phyloP scores from a whole-genome alignment of 2,329 filamentous ascomycete species.

The Fusarium piperis region DNA sequence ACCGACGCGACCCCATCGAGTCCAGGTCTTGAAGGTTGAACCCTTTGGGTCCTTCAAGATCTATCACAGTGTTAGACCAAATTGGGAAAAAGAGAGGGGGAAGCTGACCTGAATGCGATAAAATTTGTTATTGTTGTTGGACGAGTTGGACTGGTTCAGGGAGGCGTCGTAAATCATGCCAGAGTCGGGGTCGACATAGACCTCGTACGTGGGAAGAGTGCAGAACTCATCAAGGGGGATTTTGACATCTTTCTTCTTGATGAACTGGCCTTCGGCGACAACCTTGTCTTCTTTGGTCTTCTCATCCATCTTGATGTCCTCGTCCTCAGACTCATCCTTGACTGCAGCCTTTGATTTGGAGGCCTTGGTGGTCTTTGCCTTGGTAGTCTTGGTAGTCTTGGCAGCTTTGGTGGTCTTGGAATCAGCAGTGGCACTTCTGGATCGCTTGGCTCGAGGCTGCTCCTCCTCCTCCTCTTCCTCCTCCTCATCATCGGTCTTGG shows the following conservation, averaged over 20 bases:
- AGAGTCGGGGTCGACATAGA: conserved; percentile 70
- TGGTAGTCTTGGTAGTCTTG: conserved; percentile 26
- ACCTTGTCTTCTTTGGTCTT: conserved; percentile 46
- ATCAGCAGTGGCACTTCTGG: conserved; percentile 7
- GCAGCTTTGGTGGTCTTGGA: conserved; percentile 19
- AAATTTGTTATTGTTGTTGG: conserved; percentile 83
- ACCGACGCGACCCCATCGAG: conserved; percentile 82
- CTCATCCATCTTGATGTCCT: conserved; percentile 40
- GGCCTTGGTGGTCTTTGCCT: conserved; percentile 30
- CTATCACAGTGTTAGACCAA: conserved; percentile 43
- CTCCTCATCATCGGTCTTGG: conserved; percentile 32
- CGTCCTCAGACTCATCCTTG: conserved; percentile 45
- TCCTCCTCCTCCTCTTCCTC: conserved; percentile 37
- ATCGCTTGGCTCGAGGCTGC: conserved; percentile 44
- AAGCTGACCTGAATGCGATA: conserved; percentile 73
- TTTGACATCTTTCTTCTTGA: conserved; percentile 55
- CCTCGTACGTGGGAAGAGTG: conserved; percentile 52
- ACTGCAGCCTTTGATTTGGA: conserved; percentile 29
- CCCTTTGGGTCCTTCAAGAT: conserved; percentile 53
- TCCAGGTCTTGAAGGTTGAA: conserved; percentile 70
- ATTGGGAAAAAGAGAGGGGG: not conserved
- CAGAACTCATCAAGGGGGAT: conserved; percentile 63
- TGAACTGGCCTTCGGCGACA: conserved; percentile 56
- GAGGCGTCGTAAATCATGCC: conserved; percentile 81
- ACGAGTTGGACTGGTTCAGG: conserved; percentile 79